Percentiles rank a stretch among this genome's conserved stretches.
phyloP scores from a whole-genome alignment of 805 yeast species.

The Candida verbasci region DNA sequence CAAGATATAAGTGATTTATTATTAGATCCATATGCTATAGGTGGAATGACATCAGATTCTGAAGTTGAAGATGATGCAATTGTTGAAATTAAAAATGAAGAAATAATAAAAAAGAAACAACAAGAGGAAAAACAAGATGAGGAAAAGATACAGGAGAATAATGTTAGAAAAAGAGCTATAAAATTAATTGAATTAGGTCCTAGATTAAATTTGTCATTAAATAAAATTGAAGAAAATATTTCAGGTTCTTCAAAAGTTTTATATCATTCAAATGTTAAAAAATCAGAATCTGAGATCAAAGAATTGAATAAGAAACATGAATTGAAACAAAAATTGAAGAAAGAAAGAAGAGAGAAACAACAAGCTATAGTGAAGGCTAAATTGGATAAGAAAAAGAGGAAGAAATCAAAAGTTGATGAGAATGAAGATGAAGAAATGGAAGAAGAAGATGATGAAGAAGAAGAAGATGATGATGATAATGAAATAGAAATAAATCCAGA shows the following conservation, averaged over 20 bases:
- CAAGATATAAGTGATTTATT: constrained; percentile 79
- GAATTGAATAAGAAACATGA: constrained; percentile 66
- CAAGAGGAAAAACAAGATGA: constrained; percentile 14
- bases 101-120: constrained; percentile 15
- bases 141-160: constrained; percentile 12
- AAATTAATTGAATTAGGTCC: constrained; percentile 94
- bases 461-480: constrained; percentile 17
- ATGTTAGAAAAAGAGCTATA: constrained; percentile 70
- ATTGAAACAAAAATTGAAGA: constrained; percentile 56
- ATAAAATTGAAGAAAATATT: constrained; percentile 86
- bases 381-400: constrained; percentile 67
- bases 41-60: constrained; percentile 82
- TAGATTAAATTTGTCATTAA: constrained; percentile 65
- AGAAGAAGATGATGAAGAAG: constrained; percentile 17
- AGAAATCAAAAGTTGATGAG: constrained; percentile 48
- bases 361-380: constrained; percentile 72
- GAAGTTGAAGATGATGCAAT: constrained; percentile 90
- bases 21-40: constrained; percentile 77
- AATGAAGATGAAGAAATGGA: constrained; percentile 14
- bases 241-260: constrained; percentile 84
- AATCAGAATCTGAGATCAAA: constrained; percentile 56
- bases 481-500: constrained; percentile 36
- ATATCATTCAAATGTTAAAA: constrained; percentile 69
- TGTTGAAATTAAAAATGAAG: constrained; percentile 50
- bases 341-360: constrained; percentile 71